Conservation (phyloP, 2,329 filamentous ascomycete genomes). For the Fonsecaea pugnacius region DNA sequence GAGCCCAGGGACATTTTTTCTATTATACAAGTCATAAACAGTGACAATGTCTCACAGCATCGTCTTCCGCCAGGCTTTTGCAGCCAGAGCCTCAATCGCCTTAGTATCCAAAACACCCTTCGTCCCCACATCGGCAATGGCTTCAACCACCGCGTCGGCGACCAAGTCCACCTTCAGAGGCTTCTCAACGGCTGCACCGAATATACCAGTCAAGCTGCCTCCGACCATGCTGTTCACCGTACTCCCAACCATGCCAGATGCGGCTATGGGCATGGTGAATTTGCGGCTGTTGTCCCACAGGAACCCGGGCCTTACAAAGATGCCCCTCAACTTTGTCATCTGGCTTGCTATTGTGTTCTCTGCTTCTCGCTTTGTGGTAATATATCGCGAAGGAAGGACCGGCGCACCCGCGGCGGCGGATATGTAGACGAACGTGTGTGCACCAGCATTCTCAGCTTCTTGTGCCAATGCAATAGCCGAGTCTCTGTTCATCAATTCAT, state of each 20-base stretch:
- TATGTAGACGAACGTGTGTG: conserved; percentile 79
- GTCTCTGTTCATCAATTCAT: conserved; percentile 90
- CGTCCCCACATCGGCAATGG: conserved; percentile 72
- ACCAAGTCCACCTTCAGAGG: conserved; percentile 86
- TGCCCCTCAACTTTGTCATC: conserved; percentile 74
- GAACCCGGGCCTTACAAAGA: conserved; percentile 86
- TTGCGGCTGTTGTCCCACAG: conserved; percentile 83
- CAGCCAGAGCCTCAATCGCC: conserved; percentile 80
- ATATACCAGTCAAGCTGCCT: conserved; percentile 72
- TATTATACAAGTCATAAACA: conserved; percentile 16
- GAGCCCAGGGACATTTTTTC: not conserved
- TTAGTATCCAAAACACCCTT: conserved; percentile 77
- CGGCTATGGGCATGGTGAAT: conserved; percentile 83
- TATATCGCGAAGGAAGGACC: conserved; percentile 81
- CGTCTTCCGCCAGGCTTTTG: conserved; percentile 81
- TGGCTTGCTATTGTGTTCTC: conserved; percentile 73
- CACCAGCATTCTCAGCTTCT: conserved; percentile 69
- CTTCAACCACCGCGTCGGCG: conserved; percentile 87
- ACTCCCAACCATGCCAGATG: conserved; percentile 72
- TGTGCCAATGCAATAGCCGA: conserved; percentile 80
- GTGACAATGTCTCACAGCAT: conserved; percentile 68
- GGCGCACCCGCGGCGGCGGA: conserved; percentile 86
- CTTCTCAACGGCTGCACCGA: conserved; percentile 83
- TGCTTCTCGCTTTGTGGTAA: conserved; percentile 88
- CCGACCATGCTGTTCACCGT: conserved; percentile 78